Base-by-base conservation (phyloP, 768 basidiomycete genomes). In the Boletus sp. region DNA sequence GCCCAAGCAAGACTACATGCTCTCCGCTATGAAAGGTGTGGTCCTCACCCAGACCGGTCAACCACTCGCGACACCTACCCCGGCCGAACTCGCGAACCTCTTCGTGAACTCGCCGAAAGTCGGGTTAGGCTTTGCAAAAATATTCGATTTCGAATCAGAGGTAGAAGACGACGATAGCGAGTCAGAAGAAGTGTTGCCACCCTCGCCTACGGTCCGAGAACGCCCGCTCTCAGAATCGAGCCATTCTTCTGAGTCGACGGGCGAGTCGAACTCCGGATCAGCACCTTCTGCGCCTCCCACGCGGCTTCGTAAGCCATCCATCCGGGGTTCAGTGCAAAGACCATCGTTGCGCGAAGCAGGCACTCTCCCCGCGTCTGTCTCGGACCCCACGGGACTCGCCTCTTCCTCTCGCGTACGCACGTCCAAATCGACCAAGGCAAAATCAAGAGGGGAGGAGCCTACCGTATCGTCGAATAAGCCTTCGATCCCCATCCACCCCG, bases 41-140 rank as follows among this genome's bases (percentile, higher is more conserved):
- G 78, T 94, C 32, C 77, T 92, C 37, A 92, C 92, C 0, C 76
- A 85, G 8, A 92, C 92, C 0, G 91, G 92, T 8, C 85, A 92
- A 66, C 75, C 79, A 2, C 75, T 93, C 7, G 77, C 82, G 4
- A 94, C 91, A 12, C 91, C 91, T 1, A 77, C 81, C 2, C 87
- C 87, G 0, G 75, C 78, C 0, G 87, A 88, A 64, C 76, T 92
- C 0, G 80, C 80, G 3, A 84, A 81, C 36, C 76, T 91, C 2
- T 88, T 92, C 64, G 78, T 83, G 32, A 78, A 80, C 41, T 86
- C 86, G 8, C 90, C 90, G 0, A 84, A 79, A 58, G 83, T 89
- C 39, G 85, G 84, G 3, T 77, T 92, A 29, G 84, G 89, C 64
- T 92, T 92, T 65, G 80, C 85, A 9, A 86, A 84, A 71, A 90